Base-by-base conservation (phyloP, 805 yeast species). In the Pichia exigua region DNA sequence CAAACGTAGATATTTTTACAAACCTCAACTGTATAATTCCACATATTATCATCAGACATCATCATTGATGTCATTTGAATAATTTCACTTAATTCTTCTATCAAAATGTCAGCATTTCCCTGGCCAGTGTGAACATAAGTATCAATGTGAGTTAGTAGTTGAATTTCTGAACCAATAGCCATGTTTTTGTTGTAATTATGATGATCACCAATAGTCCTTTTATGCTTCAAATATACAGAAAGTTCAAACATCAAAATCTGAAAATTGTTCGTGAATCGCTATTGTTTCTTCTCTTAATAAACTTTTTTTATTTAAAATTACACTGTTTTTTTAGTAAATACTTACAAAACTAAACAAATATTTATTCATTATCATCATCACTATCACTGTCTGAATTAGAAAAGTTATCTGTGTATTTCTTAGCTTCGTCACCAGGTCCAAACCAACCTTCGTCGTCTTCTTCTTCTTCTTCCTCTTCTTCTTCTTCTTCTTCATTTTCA, bases 361-460 rank as follows among this genome's bases (percentile, higher is more conserved):
- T 22, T 18, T 20, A 35, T 3, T 61, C 69, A 11, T 63, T 65
- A 20, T 64, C 73, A 45, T 64, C 67, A 20, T 62, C 69, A 40
- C 60, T 62, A 45, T 65, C 67, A 48, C 65, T 64, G 26, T 68
- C 76, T 40, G 69, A 74, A 26, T 70, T 76, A 13, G 59, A 64
- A 42, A 64, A 66, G 17, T 57, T 59, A 30, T 68, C 73, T 8
- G 58, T 65, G 18, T 66, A 48, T 24, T 57, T 62, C 42, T 63
- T 59, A 24, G 57, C 64, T 13, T 59, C 63, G 28, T 65, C 65
- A 22, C 51, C 51, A 11, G 69, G 67, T 9, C 69, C 72, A 54
- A 63, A 61, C 71, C 70, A 66, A 17, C 65, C 71, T 21, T 52
- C 65, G 17, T 62, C 69, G 0, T 63, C 67, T 10, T 64, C 73